These are phyloP conservation scores for Phaffia tasmanica DNA, from an alignment of 768 basidiomycete species.

Conservation along the genomic window DNA sequence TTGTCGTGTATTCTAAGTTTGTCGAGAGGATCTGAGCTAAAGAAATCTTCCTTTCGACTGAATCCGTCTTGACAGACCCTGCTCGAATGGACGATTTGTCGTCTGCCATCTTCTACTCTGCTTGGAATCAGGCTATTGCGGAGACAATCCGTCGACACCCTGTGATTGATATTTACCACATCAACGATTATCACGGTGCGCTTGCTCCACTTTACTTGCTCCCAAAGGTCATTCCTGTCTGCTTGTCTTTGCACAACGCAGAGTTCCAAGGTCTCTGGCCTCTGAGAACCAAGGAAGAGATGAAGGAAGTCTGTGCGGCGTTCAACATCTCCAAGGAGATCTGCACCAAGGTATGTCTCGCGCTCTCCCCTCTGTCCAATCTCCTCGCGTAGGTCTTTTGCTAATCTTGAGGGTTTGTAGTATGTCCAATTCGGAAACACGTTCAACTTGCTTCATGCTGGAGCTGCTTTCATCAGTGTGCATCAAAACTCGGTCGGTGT, in stretches of 20 bases:
- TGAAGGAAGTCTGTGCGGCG: constrained; percentile 96
- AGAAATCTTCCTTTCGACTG: not conserved
- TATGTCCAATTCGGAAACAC: constrained; percentile 98
- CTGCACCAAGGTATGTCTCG: constrained; percentile 55
- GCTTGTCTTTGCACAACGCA: constrained; percentile 88
- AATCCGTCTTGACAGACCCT: constrained; percentile 44
- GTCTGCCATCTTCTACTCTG: constrained; percentile 94
- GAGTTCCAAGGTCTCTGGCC: constrained; percentile 96
- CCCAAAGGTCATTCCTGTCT: constrained; percentile 79
- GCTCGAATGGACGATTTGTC: constrained; percentile 94
- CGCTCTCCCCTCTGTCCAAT: not conserved
- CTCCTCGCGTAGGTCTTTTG: not conserved
- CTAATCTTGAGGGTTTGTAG: constrained; percentile 15
- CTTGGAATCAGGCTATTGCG: constrained; percentile 95
- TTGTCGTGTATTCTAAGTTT: not conserved
- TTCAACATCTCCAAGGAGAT: constrained; percentile 95
- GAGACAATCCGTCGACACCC: constrained; percentile 77
- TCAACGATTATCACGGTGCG: constrained; percentile 69
- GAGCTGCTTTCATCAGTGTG: constrained; percentile 77
- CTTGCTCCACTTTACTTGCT: constrained; percentile 82
- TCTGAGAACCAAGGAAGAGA: constrained; percentile 89
- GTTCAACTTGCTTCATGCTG: constrained; percentile 88
- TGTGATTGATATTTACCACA: constrained; percentile 58
- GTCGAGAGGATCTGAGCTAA: too few relatives aligned
- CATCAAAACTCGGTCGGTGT: constrained; percentile 91